Evolutionary conservation across 352 stramenopile genomes (phyloP), one percentile per base, ranked within the genome.

Genomic region (Phytophthora ramorum): DNA sequence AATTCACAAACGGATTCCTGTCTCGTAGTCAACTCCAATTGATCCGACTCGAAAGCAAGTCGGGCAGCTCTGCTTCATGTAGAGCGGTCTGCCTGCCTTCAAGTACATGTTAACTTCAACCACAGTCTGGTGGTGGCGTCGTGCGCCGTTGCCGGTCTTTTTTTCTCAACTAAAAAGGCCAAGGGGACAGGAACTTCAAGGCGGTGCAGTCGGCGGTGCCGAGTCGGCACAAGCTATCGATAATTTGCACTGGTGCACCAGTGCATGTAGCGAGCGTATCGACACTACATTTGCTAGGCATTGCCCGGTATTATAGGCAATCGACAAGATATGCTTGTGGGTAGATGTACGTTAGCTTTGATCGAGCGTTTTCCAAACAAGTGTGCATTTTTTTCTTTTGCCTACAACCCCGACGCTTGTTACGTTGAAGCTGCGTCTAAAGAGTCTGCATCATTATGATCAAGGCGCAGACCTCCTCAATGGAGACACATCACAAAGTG

Each of bases 81-180:
- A 37, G 6, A 14, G 5, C 32, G n/a, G 28, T n/a, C 26, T 22
- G 32, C 17, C 22, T n/a, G 34, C 17, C 53, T 65, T 59, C 48
- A 71, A 62, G 2, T 58, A 13, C 34, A 54, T 32, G 56, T 58
- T 63, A 67, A 67, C 57, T 71, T 63, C 63, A 71, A 71, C 63
- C 63, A 71, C 63, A 22, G 20, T 30, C 63, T 62, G 7, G 20
- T 64, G 40, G 53, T 32, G 20, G 14, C 30, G 2, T 30, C 4
- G 20, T 46, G 19, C 30, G 24, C 28, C 8, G 28, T 32, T 20
- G 44, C 56, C 0, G 34, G 24, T 17, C 58, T 30, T 51, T 69
- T 55, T 68, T 54, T 68, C 16, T 52, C 34, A 46, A 46, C 37
- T 20, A 63, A 63, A 58, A 58, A 55, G 45, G 41, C n/a, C 50